Conservation (phyloP, 2,329 filamentous ascomycete genomes). For the Alternaria metachromatica region DNA sequence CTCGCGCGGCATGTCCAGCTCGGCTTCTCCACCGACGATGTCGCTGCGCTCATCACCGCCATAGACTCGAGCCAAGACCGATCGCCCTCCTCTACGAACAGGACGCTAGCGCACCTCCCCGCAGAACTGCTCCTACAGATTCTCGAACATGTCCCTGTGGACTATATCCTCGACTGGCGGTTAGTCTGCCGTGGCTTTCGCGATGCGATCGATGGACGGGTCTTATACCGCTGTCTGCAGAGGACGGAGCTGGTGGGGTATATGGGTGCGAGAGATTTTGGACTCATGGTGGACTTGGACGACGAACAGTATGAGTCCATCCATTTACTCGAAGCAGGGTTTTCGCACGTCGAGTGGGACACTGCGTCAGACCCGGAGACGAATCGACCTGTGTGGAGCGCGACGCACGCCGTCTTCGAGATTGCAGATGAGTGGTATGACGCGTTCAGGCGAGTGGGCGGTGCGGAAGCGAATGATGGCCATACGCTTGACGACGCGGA, state of each 20-base stretch:
- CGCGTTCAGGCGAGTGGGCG: neutral
- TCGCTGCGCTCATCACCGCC: slow-evolving; percentile 33
- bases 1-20: slow-evolving; percentile 29
- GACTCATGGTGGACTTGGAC: slow-evolving; percentile 4
- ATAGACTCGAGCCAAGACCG: slow-evolving; percentile 39
- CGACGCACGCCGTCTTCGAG: slow-evolving; percentile 28
- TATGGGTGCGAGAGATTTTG: slow-evolving; percentile 12
- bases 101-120: slow-evolving; percentile 31
- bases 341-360: slow-evolving; percentile 8
- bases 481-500: slow-evolving; percentile 1
- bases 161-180: slow-evolving; percentile 37
- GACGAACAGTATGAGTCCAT: slow-evolving; percentile 25
- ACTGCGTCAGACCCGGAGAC: neutral
- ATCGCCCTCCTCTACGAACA: neutral
- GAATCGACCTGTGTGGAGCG: slow-evolving; percentile 21
- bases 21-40: slow-evolving; percentile 35
- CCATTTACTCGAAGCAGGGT: slow-evolving; percentile 21
- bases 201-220: slow-evolving; percentile 40
- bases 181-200: slow-evolving; percentile 39
- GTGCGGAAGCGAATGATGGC: neutral
- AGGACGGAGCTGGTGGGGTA: slow-evolving; percentile 33
- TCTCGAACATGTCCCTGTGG: slow-evolving; percentile 35
- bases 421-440: slow-evolving; percentile 30
- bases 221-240: slow-evolving; percentile 31
- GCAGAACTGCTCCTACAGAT: slow-evolving; percentile 39